Conservation (phyloP, 108 stramenopile genomes). For the Craspedostauros australis region DNA sequence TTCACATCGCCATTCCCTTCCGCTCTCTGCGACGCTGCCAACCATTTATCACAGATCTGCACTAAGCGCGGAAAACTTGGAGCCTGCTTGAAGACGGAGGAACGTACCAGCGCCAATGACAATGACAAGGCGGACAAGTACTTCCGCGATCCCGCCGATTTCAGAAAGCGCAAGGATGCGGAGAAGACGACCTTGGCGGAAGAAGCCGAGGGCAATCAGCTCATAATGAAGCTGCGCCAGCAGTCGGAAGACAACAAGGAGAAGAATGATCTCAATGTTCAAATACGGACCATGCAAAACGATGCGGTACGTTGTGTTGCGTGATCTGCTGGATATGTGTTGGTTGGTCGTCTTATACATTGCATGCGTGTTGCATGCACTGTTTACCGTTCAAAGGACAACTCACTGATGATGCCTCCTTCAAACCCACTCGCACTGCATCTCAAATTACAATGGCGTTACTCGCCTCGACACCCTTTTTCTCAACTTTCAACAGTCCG, state of each 20-base stretch:
- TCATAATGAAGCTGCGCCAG: constrained; percentile 59
- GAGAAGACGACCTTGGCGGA: constrained; percentile 13
- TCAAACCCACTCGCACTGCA: too few relatives aligned
- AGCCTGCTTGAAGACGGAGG: constrained; percentile 61
- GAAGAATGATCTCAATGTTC: constrained; percentile 61
- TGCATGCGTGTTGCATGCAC: too few relatives aligned
- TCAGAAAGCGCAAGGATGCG: constrained; percentile 35
- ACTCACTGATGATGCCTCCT: too few relatives aligned
- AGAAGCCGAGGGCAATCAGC: constrained; percentile 47
- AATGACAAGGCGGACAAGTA: constrained; percentile 75
- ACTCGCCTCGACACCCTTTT: neutral
- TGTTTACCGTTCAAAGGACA: too few relatives aligned
- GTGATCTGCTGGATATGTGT: too few relatives aligned
- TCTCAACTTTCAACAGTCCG: constrained; percentile 23
- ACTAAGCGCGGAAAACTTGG: constrained; percentile 77
- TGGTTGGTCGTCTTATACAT: too few relatives aligned
- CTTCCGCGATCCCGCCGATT: constrained; percentile 47
- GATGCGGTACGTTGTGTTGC: constrained; percentile 44
- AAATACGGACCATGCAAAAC: constrained; percentile 63
- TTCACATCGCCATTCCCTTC: too few relatives aligned
- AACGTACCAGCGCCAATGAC: constrained; percentile 66
- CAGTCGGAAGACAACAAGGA: constrained; percentile 75
- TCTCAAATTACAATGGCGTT: too few relatives aligned
- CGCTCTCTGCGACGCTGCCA: too few relatives aligned
- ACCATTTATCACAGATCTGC: constrained; percentile 55